Base-by-base conservation (phyloP, 164 flowering plant genomes). In the Berberis vulgaris region DNA sequence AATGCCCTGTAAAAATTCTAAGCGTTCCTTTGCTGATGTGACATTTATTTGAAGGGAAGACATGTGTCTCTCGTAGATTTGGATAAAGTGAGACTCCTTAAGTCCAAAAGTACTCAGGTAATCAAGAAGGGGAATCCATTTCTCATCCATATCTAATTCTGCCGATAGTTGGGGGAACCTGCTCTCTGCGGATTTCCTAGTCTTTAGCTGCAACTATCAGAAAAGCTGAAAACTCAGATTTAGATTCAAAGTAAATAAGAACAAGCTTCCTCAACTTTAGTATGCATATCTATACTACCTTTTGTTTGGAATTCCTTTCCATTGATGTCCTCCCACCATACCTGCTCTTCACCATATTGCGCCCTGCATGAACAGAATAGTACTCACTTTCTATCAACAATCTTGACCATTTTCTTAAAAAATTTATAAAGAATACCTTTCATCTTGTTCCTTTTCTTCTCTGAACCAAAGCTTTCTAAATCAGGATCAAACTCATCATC, bases 31-130 rank as follows among this genome's bases (percentile, higher is more conserved):
- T 10, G 96, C 98, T 41, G 94, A 82, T 54, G 65, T 77, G n/a
- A 79, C 89, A 80, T 86, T 93, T 7, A 86, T 81, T 75, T 85
- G 90, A 70, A 93, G 91, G 45, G 86, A 83, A 60, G 90, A 84
- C 91, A 85, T 88, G 76, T 90, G 96, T 67, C 97, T 82, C 78
- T 81, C 87, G 69, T 86, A 87, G 78, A 93, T 93, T 77, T 88
- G 94, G 57, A 82, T 62, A 59, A 93, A 86, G 68, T 93, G 89
- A 39, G 96, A 81, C 43, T 90, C 94, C 70, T 83, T 83, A 40
- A 93, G 83, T 45, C 94, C 97, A 72, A 83, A 88, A 6, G 88
- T 86, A 78, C 85, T 77, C 64, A 93, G 74, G 68, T 93, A 90
- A 78, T 93, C 94, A 73, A 93, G 82, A 73, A 93, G 91, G 26